Base-by-base conservation (phyloP, 1,139 yeast species). In the Suhomyces ambrosiae region DNA sequence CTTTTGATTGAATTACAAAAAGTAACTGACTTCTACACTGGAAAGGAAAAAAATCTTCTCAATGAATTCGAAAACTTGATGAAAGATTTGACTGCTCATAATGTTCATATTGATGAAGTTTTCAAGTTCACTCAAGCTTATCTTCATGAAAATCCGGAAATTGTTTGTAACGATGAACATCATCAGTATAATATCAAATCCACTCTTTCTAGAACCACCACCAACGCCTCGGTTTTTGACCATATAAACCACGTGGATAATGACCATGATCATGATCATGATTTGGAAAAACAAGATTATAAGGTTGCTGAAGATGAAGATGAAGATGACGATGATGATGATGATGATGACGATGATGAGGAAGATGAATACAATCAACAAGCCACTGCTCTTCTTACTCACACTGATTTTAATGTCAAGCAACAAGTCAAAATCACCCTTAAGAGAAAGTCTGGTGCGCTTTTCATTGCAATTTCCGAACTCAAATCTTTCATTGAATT, bases 381-480 rank as follows among this genome's bases (percentile, higher is more conserved):
- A 35, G 62, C 68, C 44, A 57, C 73, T 35, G 71, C 63, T 37
- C 73, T 63, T 63, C 59, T 69, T 36, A 50, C 66, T 39, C 77
- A 74, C 29, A 65, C 64, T 25, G 78, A 74, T 49, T 74, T 75
- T 50, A 68, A 71, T 39, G 60, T 72, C 23, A 69, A 58, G 47
- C 54, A 71, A 52, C 88, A 83, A 48, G 62, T 74, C 50, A 74
- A 76, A 49, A 78, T 86, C 42, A 81, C 88, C 6, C 71, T 86
- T 49, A 84, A 82, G 58, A 82, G 83, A 56, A 71, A 88, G 40
- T 61, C 84, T 3, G 75, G 82, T 29, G 74, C 81, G 9, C 63
- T 82, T 32, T 90, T 80, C 64, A 90, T 92, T 8, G 71, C 79
- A 16, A 67, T 89, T 24, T 82, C 89, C n/a, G 97, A 90, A 59